A percentile compares a stretch with the other conserved stretches of the same genome.
phyloP scores from a whole-genome alignment of 1,139 yeast genomes.

The Kazachstania sp. region DNA sequence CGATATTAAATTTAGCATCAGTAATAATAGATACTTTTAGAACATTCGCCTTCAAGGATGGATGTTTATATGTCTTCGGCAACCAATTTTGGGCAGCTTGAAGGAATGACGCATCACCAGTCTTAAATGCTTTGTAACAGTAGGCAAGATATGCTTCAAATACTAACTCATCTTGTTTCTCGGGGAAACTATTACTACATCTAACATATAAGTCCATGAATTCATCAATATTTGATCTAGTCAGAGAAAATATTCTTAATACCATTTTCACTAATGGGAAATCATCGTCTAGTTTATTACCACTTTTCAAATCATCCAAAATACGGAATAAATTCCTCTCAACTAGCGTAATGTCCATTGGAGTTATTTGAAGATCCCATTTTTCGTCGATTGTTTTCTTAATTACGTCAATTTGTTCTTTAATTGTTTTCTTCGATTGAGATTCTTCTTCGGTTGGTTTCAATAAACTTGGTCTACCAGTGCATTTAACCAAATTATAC shows the following conservation, averaged over 20 bases:
- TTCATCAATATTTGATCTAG: constrained; percentile 33
- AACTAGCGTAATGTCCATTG: background rate
- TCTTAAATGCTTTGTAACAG: constrained; percentile 38
- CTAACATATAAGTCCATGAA: constrained; percentile 42
- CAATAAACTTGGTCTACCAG: constrained; percentile 11
- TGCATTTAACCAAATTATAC: constrained; percentile 7
- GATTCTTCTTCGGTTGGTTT: constrained; percentile 13
- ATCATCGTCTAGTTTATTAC: constrained; percentile 9
- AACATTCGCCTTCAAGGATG: constrained; percentile 18
- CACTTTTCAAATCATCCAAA: constrained; percentile 9
- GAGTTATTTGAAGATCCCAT: background rate
- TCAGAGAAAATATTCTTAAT: constrained; percentile 37
- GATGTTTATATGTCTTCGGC: constrained; percentile 13
- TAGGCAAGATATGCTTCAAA: constrained; percentile 34
- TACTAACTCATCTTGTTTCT: constrained; percentile 33
- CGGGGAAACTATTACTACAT: constrained; percentile 36
- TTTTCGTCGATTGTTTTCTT: background rate
- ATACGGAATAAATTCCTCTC: constrained; percentile 8
- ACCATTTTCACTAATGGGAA: constrained; percentile 14
- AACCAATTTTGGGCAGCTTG: constrained; percentile 42
- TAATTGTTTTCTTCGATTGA: constrained; percentile 3
- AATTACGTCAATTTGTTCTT: background rate
- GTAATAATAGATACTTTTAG: constrained; percentile 43
- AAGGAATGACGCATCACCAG: constrained; percentile 31
- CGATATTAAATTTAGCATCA: constrained; percentile 39